Percentiles rank a stretch among this genome's conserved stretches.
Conservation (phyloP, 2,329 filamentous ascomycete genomes). For the Calonectria ilicicola region DNA sequence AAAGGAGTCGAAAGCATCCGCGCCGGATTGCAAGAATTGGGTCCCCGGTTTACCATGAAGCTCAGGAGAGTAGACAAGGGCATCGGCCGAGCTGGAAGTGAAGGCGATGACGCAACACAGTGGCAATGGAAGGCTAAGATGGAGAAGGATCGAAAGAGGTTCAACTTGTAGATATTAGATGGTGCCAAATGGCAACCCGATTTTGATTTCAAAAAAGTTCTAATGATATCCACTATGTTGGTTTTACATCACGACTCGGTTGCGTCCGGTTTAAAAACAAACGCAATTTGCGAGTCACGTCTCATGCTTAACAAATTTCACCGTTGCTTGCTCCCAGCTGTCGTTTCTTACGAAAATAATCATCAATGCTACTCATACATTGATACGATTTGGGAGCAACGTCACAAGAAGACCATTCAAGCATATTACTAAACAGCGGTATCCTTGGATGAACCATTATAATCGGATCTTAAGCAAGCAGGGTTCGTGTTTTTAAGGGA, state of each 20-base stretch:
- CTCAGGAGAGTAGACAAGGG: slow-evolving; percentile 91
- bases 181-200: not conserved
- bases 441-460: too few relatives aligned
- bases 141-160: slow-evolving; percentile 94
- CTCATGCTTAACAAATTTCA: too few relatives aligned
- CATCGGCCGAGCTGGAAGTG: slow-evolving; percentile 76
- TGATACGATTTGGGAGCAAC: too few relatives aligned
- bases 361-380: too few relatives aligned
- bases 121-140: slow-evolving; percentile 98
- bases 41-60: slow-evolving; percentile 82
- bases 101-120: slow-evolving; percentile 81
- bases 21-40: slow-evolving; percentile 90
- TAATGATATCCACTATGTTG: slow-evolving; percentile 17
- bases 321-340: too few relatives aligned
- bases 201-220: slow-evolving; percentile 5
- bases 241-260: not conserved
- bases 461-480: too few relatives aligned
- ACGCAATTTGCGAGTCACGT: not conserved
- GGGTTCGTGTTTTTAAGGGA: too few relatives aligned
- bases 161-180: slow-evolving; percentile 78
- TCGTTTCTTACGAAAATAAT: too few relatives aligned
- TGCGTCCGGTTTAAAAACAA: not conserved
- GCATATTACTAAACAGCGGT: too few relatives aligned
- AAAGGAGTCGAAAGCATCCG: slow-evolving; percentile 88
- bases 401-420: too few relatives aligned